These are phyloP conservation scores for Macadamia tetraphylla DNA, from an alignment of 164 flowering plant genomes.

Conservation along the genomic window DNA sequence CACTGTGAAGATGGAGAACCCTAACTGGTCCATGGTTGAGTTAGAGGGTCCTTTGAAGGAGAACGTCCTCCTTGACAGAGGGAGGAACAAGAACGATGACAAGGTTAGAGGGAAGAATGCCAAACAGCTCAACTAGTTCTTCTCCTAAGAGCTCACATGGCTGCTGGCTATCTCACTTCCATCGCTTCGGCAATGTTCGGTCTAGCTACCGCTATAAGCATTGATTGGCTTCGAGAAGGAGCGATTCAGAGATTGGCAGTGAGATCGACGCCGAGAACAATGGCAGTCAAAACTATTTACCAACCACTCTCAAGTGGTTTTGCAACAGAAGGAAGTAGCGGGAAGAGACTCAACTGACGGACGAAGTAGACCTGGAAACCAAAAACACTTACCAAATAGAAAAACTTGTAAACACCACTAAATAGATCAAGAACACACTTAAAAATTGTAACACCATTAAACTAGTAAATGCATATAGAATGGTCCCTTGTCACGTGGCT, in stretches of 20 bases:
- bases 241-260: slow-evolving; percentile 44
- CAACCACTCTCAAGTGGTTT: too few species aligned
- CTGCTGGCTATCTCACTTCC: slow-evolving; percentile 87
- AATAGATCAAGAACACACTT: too few species aligned
- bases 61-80: slow-evolving; percentile 29
- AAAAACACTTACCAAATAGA: too few species aligned
- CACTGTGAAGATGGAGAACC: slow-evolving; percentile 83
- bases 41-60: slow-evolving; percentile 54
- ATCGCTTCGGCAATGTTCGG: slow-evolving; percentile 51
- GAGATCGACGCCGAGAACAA: slow-evolving; percentile 26
- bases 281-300: too few species aligned
- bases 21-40: slow-evolving; percentile 81
- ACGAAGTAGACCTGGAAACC: too few species aligned
- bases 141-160: slow-evolving; percentile 82
- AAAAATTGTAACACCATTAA: too few species aligned
- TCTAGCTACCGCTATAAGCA: slow-evolving; percentile 59
- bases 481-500: too few species aligned
- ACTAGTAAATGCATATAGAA: too few species aligned
- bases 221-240: slow-evolving; percentile 65
- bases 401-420: too few species aligned
- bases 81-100: slow-evolving; percentile 11
- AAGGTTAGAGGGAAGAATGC: slow-evolving; percentile 74
- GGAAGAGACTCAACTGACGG: too few species aligned
- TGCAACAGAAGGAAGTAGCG: too few species aligned
- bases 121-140: slow-evolving; percentile 93